These are phyloP conservation scores for Arachnopeziza araneosa DNA, from an alignment of 2,329 filamentous ascomycete genomes.

Conservation along the genomic window DNA sequence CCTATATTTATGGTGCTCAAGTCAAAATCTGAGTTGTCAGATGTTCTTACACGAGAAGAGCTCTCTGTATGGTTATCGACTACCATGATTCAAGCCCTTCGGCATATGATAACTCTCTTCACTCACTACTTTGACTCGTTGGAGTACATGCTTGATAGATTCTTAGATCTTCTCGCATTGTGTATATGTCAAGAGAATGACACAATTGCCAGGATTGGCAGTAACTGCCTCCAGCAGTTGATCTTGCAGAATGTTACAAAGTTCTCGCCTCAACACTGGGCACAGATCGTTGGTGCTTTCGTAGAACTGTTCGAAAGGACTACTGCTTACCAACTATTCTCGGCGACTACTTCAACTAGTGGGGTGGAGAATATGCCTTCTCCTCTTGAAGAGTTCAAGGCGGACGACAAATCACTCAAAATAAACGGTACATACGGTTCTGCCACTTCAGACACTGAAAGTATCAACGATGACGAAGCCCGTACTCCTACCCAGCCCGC, in stretches of 20 bases:
- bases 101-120: slow-evolving; percentile 98
- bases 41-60: slow-evolving; percentile 92
- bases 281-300: slow-evolving; percentile 90
- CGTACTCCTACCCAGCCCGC: slow-evolving; percentile 21
- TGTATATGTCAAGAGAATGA: slow-evolving; percentile 99
- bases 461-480: slow-evolving; percentile 28
- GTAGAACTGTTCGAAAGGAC: slow-evolving; percentile 93
- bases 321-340: slow-evolving; percentile 92
- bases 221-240: slow-evolving; percentile 94
- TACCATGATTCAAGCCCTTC: slow-evolving; percentile 96
- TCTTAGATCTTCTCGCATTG: slow-evolving; percentile 85
- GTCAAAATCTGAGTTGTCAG: slow-evolving; percentile 93
- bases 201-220: slow-evolving; percentile 94
- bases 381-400: slow-evolving; percentile 23
- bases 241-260: slow-evolving; percentile 96
- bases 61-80: slow-evolving; percentile 98
- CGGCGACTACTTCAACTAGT: slow-evolving; percentile 60
- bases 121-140: slow-evolving; percentile 96
- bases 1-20: slow-evolving; percentile 98
- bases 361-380: slow-evolving; percentile 43
- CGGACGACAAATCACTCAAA: slow-evolving; percentile 50
- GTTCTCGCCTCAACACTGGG: slow-evolving; percentile 83
- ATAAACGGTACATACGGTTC: slow-evolving; percentile 50
- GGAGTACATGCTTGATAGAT: slow-evolving; percentile 98
- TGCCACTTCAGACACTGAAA: slow-evolving; percentile 26